Evolutionary conservation across 2,329 filamentous ascomycete species (phyloP), one percentile per base, ranked within the genome.

Genomic region (Thyridium curvatum): DNA sequence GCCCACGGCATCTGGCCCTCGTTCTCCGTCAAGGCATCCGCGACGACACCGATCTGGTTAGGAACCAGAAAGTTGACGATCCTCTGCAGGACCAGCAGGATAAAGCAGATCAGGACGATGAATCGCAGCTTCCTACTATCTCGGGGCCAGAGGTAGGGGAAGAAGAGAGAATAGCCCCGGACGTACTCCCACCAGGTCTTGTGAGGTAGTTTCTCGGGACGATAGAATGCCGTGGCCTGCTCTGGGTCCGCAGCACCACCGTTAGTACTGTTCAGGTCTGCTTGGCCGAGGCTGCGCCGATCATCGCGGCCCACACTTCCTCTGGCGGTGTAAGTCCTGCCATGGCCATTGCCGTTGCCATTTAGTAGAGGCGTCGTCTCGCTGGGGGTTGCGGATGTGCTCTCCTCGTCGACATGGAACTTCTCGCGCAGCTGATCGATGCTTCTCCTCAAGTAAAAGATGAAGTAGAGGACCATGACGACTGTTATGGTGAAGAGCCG

Each of bases 171-270:
- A 61, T 97, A 98, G 34, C 91, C 89, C 46, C 84, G 82, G 44
- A 96, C 69, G 59, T 98, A 98, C 56, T 97, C 90, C 80, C 86
- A 94, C 93, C 93, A 98, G 38, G 82, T 93, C 49, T 86, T 88
- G 50, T 86, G 85, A 3, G 88, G 90, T 8, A 88, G 77, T 47
- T 87, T 91, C 30, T 84, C 84, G 2, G 90, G 90, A 50, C 91
- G 84, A 59, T 94, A 94, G 71, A 94, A 97, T 6, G 86, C 87
- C 9, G 84, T 80, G 17, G 79, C 77, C 37, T 79, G 75, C 41
- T 87, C 82, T 45, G 67, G 68, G 39, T 53, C 21, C 21, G 21
- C 21, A 26, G 47, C 30, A 26, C 6, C 21, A 26, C 21, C 21
- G 10, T 26, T 26, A 39, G 21, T 26, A 10, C 10, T 26, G 21